Percentiles rank a stretch among this genome's conserved stretches.
Evolutionary conservation across 106 monocot genomes (phyloP).

Genomic region (Acorus calamus): DNA sequence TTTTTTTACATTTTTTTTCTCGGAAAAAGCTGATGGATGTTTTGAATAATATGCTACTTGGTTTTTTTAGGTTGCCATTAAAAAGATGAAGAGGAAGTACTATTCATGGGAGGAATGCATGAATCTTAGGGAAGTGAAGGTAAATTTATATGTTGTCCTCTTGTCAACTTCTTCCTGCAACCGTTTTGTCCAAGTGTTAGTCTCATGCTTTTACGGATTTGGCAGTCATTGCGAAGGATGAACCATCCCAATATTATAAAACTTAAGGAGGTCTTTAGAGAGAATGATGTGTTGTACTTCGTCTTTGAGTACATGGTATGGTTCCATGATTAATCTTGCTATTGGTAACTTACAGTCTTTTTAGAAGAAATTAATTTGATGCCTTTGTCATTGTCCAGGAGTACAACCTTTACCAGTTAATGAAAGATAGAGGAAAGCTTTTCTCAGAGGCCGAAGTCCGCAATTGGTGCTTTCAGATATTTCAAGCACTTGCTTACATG

Average conservation of each 20-base stretch:
- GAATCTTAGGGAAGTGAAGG: slow-evolving; percentile 98
- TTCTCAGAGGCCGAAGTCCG: slow-evolving; percentile 70
- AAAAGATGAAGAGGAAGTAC: slow-evolving; percentile 97
- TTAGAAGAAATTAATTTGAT: no score
- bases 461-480: slow-evolving; percentile 94
- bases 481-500: slow-evolving; percentile 89
- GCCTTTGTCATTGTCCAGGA: slow-evolving; percentile 32
- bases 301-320: slow-evolving; percentile 96
- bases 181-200: not conserved
- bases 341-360: not conserved
- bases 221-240: slow-evolving; percentile 77
- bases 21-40: no score
- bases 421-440: slow-evolving; percentile 58
- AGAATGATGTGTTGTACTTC: slow-evolving; percentile 75
- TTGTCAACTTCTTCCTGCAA: not conserved
- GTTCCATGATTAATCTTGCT: not conserved
- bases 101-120: slow-evolving; percentile 98
- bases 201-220: not conserved
- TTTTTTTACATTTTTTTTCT: not conserved
- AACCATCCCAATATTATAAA: slow-evolving; percentile 98
- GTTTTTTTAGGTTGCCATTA: slow-evolving; percentile 72
- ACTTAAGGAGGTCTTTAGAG: slow-evolving; percentile 91
- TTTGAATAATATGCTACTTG: not conserved
- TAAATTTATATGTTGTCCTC: slow-evolving; percentile 10
- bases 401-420: slow-evolving; percentile 88